Evolutionary conservation across 352 stramenopile species (phyloP), one percentile per base, ranked within the genome.

Genomic region (Globisporangium middletonii): DNA sequence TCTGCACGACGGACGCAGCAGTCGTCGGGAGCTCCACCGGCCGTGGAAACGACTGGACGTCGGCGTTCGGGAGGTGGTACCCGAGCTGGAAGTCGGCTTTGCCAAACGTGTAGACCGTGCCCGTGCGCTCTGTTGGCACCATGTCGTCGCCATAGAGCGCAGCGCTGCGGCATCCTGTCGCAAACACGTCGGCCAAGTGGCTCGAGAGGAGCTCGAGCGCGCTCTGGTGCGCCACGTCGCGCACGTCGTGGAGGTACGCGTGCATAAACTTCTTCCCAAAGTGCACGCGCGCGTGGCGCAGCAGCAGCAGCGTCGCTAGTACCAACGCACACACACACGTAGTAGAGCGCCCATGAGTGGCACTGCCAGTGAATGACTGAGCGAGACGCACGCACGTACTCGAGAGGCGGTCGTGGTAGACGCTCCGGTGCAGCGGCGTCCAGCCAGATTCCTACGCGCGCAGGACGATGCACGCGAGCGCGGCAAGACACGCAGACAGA

Each of bases 71-170:
- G 50, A 94, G 71, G 53, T 92, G 82, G 59, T 94, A 94, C 2
- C 83, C 83, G 23, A 94, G 68, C 80, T 93, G 83, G 44, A 90
- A 94, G 54, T 94, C 83, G 43, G 79, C 75, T 69, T 92, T 94
- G 55, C 83, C 83, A 47, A 92, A 94, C 9, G 81, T 94, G 64
- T 89, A 94, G 18, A 94, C 76, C 9, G 38, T 18, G 11, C 38
- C 38, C 4, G 9, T 44, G 30, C 50, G 83, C 68, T 33, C n/a
- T 33, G 6, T 11, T 50, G 19, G 18, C 45, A 18, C 18, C 15
- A 9, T n/a, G 15, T 18, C 15, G 15, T 44, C 38, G 12, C 15
- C 45, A n/a, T 50, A 33, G 12, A 11, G n/a, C 18, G 38, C 38
- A 44, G 38, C 38, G 30, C 15, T 44, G 38, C 4, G 5, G 15